Conservation (phyloP, 2,329 filamentous ascomycete species). For the Phyllachora maydis region DNA sequence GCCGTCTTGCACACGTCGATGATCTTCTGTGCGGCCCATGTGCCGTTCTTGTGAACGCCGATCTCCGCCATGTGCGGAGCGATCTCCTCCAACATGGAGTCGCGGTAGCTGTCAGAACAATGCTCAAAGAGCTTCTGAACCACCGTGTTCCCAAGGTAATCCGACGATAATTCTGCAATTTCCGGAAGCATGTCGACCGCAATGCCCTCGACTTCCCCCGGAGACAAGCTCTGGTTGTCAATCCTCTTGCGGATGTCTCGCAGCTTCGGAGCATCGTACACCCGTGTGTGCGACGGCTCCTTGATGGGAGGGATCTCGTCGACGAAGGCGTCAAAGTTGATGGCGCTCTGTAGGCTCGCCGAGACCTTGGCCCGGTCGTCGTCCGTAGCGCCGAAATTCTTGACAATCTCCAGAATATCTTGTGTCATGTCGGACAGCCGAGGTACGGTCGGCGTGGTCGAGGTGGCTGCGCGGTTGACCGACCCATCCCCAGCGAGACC, state of each 20-base stretch:
- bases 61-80: slow-evolving; percentile 88
- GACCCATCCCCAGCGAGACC: too few relatives aligned
- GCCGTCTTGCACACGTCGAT: slow-evolving; percentile 87
- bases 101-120: slow-evolving; percentile 76
- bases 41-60: slow-evolving; percentile 96
- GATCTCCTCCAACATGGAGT: slow-evolving; percentile 78
- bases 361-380: slow-evolving; percentile 59
- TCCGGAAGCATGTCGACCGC: slow-evolving; percentile 90
- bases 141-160: slow-evolving; percentile 97
- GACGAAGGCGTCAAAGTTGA: slow-evolving; percentile 50
- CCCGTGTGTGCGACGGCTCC: slow-evolving; percentile 71
- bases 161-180: slow-evolving; percentile 82
- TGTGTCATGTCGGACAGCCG: slow-evolving; percentile 57
- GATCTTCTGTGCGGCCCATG: slow-evolving; percentile 98
- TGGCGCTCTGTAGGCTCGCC: slow-evolving; percentile 52
- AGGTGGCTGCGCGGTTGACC: too few relatives aligned
- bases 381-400: slow-evolving; percentile 67
- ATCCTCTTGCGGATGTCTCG: slow-evolving; percentile 94
- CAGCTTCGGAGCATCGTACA: slow-evolving; percentile 85
- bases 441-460: slow-evolving; percentile 41
- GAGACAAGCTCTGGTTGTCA: slow-evolving; percentile 76
- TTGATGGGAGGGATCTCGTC: slow-evolving; percentile 77
- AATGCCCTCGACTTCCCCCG: slow-evolving; percentile 78
- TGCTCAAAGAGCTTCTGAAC: slow-evolving; percentile 97
- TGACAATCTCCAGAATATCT: slow-evolving; percentile 72